Evolutionary conservation across 164 flowering plant genomes (phyloP).

Genomic region (Tinospora cordifolia): DNA sequence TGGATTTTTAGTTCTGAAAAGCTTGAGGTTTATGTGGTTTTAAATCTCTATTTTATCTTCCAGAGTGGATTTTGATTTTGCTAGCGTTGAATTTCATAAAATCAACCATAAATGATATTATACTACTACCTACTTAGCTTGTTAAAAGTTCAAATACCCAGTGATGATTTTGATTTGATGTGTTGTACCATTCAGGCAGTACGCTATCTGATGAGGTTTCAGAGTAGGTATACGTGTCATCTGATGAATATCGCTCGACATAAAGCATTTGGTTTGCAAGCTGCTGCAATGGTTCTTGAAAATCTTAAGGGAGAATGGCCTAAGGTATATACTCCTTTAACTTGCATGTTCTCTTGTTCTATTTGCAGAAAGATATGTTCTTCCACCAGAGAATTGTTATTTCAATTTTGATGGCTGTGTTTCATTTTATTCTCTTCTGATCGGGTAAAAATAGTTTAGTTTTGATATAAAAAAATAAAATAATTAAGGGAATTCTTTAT

Average conservation of each 20-base stretch:
- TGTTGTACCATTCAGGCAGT: conserved; percentile 34
- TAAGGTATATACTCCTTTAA: conserved; percentile 32
- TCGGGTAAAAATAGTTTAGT: too few relatives aligned
- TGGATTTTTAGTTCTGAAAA: too few relatives aligned
- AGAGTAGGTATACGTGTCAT: conserved; percentile 51
- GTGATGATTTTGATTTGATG: neutral
- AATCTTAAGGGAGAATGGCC: conserved; percentile 34
- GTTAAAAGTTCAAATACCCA: neutral
- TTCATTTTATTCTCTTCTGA: neutral
- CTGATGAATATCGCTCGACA: conserved; percentile 76
- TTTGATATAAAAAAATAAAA: too few relatives aligned
- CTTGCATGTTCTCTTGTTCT: neutral
- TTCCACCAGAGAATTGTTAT: neutral
- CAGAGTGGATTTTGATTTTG: too few relatives aligned
- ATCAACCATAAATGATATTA: neutral
- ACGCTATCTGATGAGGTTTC: conserved; percentile 75
- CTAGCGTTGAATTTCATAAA: too few relatives aligned
- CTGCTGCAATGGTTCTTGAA: conserved; percentile 63
- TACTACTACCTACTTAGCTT: too few relatives aligned
- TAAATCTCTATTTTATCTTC: too few relatives aligned
- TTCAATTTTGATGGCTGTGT: neutral
- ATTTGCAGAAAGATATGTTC: neutral
- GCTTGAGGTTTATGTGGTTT: too few relatives aligned
- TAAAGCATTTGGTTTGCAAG: conserved; percentile 77
- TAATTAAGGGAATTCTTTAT: too few relatives aligned